These are phyloP conservation scores for Coemansia sp. DNA, from an alignment of 192 early-diverging fungal species.

Conservation along the genomic window DNA sequence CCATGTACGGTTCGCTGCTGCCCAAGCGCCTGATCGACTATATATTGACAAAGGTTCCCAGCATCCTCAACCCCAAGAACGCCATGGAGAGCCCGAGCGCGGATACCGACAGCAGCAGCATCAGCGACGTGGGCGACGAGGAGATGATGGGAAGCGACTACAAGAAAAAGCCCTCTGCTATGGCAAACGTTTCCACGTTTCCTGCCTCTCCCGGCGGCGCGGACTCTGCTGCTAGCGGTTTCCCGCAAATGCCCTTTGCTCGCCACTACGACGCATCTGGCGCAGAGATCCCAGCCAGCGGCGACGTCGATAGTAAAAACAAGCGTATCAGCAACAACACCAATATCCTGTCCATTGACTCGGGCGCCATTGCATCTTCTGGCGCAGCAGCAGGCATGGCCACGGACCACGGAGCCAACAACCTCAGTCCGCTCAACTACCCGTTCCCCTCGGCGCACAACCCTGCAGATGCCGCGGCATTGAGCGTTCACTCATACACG, in stretches of 20 bases:
- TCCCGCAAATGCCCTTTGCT: conserved; percentile 24
- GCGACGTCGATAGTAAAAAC: neutral
- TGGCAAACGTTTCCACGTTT: neutral
- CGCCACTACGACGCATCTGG: conserved; percentile 28
- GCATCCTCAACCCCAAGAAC: conserved; percentile 17
- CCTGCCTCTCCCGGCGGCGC: neutral
- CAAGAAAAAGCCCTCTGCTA: neutral
- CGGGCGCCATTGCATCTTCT: conserved; percentile 2
- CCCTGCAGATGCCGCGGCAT: neutral
- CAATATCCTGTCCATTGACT: conserved; percentile 37
- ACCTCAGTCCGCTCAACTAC: neutral
- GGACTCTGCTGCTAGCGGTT: conserved; percentile 1
- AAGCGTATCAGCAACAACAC: conserved; percentile 28
- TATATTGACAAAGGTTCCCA: conserved; percentile 40
- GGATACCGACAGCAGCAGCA: neutral
- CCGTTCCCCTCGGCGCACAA: neutral
- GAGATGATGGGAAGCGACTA: conserved; percentile 6
- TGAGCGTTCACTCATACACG: conserved; percentile 34
- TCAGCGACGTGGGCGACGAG: conserved; percentile 4
- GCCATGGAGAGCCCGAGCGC: neutral
- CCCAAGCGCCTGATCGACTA: conserved; percentile 38
- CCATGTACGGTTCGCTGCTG: conserved; percentile 41
- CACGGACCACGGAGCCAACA: neutral
- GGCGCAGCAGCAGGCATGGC: neutral
- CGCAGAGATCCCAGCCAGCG: conserved; percentile 1